phyloP scores from a whole-genome alignment of 192 early-diverging fungal species.

The Rhizoclosmatium sp. region DNA sequence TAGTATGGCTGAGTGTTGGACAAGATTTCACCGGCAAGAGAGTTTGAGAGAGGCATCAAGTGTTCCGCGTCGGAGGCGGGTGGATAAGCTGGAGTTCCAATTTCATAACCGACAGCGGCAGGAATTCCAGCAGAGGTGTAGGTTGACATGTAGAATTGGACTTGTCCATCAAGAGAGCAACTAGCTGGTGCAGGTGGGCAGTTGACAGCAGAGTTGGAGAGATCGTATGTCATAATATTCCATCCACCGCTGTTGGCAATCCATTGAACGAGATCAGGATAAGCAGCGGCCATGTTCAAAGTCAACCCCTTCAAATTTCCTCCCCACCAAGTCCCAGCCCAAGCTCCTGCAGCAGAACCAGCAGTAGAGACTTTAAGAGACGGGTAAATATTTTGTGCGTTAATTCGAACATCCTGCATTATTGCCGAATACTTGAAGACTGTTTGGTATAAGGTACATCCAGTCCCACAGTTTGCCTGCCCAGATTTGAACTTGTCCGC shows the following conservation, averaged over 20 bases:
- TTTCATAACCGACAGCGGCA: slow-evolving; percentile 29
- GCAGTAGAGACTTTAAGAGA: slow-evolving; percentile 28
- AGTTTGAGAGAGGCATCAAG: slow-evolving; percentile 15
- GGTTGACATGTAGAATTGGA: slow-evolving; percentile 19
- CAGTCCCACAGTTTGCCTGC: neutral
- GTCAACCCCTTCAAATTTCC: slow-evolving; percentile 21
- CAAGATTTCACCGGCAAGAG: neutral
- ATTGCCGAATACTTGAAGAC: slow-evolving; percentile 37
- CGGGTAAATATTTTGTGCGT: slow-evolving; percentile 63
- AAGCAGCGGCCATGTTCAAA: slow-evolving; percentile 10
- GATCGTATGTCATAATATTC: slow-evolving; percentile 33
- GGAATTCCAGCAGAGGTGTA: slow-evolving; percentile 20
- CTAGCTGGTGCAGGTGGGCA: slow-evolving; percentile 11
- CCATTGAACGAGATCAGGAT: slow-evolving; percentile 16
- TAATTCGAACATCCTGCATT: slow-evolving; percentile 70
- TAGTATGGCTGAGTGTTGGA: slow-evolving; percentile 34
- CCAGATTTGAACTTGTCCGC: slow-evolving; percentile 29
- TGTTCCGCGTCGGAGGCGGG: slow-evolving; percentile 6
- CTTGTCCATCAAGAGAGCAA: slow-evolving; percentile 23
- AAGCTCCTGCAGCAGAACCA: slow-evolving; percentile 26
- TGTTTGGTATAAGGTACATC: slow-evolving; percentile 19
- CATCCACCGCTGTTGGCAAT: slow-evolving; percentile 28
- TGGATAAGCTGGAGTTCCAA: slow-evolving; percentile 23
- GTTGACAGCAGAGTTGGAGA: slow-evolving; percentile 14
- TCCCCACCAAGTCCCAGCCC: slow-evolving; percentile 33